Conservation (phyloP, 2,329 filamentous ascomycete species). For the Beauveria sp. region DNA sequence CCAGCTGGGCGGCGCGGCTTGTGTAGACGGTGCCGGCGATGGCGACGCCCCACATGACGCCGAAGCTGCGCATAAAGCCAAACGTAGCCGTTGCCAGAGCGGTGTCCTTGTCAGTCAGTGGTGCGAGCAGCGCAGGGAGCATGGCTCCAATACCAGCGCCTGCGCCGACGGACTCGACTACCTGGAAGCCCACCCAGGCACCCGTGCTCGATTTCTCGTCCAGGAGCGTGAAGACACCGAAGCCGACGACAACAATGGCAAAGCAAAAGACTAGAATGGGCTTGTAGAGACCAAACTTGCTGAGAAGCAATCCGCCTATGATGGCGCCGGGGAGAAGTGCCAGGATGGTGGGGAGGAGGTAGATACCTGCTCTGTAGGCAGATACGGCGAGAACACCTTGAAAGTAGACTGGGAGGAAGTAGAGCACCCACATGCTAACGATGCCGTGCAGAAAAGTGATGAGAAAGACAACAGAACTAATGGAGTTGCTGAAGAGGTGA, state of each 20-base stretch:
- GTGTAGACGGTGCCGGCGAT: conserved; percentile 35
- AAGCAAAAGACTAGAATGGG: conserved; percentile 27
- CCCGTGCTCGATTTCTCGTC: conserved; percentile 27
- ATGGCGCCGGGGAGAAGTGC: conserved; percentile 20
- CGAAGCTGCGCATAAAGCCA: conserved; percentile 39
- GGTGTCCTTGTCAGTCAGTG: conserved; percentile 28
- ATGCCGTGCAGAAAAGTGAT: conserved; percentile 18
- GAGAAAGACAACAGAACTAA: conserved; percentile 17
- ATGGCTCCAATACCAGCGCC: conserved; percentile 34
- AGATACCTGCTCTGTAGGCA: conserved; percentile 25
- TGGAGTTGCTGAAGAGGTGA: conserved; percentile 37
- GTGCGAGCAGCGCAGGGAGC: conserved; percentile 36
- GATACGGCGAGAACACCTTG: conserved; percentile 31
- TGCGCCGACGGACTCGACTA: conserved; percentile 31
- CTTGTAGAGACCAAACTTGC: conserved; percentile 25
- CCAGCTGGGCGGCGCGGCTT: conserved; percentile 15
- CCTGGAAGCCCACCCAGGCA: conserved; percentile 35
- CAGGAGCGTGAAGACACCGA: conserved; percentile 36
- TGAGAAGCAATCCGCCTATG: conserved; percentile 19
- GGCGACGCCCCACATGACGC: conserved; percentile 37
- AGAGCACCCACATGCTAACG: conserved; percentile 27
- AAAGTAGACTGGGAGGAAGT: conserved; percentile 42
- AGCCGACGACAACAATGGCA: conserved; percentile 27
- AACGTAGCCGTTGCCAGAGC: conserved; percentile 32
- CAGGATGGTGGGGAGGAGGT: conserved; percentile 24